Evolutionary conservation across 257 asterid genomes (phyloP).

Genomic region (Solanum pennellii): DNA sequence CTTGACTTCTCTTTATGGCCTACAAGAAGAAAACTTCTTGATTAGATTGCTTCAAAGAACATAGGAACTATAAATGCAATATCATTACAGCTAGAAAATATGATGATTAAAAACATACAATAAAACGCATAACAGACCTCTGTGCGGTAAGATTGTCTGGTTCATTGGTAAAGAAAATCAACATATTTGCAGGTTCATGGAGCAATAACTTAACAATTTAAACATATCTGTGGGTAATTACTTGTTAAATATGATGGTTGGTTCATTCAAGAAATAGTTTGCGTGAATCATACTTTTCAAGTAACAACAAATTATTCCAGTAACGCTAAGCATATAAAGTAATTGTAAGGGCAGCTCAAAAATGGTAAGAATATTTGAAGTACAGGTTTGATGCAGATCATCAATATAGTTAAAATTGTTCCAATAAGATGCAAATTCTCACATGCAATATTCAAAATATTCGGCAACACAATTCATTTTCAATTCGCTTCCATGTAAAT

Average conservation of each 20-base stretch:
- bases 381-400: not conserved
- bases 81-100: not conserved
- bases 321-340: not conserved
- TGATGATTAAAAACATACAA: not conserved
- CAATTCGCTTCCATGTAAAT: not conserved
- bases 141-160: not conserved
- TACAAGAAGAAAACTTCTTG: not conserved
- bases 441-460: not conserved
- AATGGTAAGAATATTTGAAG: not conserved
- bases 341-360: not conserved
- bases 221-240: not conserved
- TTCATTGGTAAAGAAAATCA: not conserved
- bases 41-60: not conserved
- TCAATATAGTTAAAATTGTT: not conserved
- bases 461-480: not conserved
- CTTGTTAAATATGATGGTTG: not conserved
- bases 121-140: not conserved
- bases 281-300: not conserved
- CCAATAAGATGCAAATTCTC: not conserved
- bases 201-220: not conserved
- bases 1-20: not conserved
- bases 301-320: not conserved
- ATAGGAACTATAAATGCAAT: not conserved
- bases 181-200: not conserved
- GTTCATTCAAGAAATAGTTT: not conserved